Base-by-base conservation (phyloP, 1,284 basidiomycete species). In the Flammula alnicola region DNA sequence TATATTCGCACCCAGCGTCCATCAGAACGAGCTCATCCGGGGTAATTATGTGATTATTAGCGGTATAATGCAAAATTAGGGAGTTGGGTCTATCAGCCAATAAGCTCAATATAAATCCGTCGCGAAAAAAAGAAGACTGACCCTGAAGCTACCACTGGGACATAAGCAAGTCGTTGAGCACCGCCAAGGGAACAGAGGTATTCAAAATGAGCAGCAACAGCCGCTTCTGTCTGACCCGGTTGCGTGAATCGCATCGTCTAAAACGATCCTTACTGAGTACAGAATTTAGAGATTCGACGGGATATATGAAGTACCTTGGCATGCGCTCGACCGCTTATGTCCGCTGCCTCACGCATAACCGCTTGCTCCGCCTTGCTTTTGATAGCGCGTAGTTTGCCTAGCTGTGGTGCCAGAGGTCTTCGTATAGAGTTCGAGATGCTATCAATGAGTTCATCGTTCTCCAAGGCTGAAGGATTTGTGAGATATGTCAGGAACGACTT, bases 61-160 rank as follows among this genome's bases (percentile, higher is more conserved):
- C 79, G 1, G 93, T 95, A 64, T 97, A 97, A 61, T 98, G 95
- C 54, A 98, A 94, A 27, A 93, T 87, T 1, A 95, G 76, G 2
- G 90, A 84, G 63, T 96, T 95, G 2, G 88, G 80, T 25, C 91
- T 93, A 33, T 49, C n/a, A 48, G 39, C 10, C 20, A 36, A 52
- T 11, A 38, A 50, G 19, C 43, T 20, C 30, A 32, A 39, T 37
- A 20, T 22, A 6, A 40, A 39, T 43, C 41, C 12, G n/a, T n/a
- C n/a, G n/a, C n/a, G n/a, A 20, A 20, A 38, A 22, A n/a, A 2
- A 12, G 14, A 30, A 17, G 3, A 63, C 80, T 59, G 64, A 91
- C 89, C 95, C 95, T 2, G 91, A 93, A 4, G 93, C 95, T 26
- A 96, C 91, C 3, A 98, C 95, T 12, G 95, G 95, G 0, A 98